These are phyloP conservation scores for Murraya koenigii DNA, from an alignment of 345 rosid species.

Conservation along the genomic window DNA sequence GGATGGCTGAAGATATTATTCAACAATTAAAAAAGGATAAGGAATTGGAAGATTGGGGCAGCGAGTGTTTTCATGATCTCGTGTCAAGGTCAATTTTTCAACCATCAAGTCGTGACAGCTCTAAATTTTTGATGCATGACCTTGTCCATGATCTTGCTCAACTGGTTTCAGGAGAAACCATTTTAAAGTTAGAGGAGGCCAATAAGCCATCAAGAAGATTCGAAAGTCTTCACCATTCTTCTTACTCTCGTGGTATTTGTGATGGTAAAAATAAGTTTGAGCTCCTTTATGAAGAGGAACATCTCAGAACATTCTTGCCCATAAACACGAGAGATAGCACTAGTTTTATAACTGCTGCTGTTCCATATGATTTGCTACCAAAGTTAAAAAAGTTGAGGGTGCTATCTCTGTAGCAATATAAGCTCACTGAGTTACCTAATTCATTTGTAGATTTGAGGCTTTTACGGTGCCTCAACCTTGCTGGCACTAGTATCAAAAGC, in stretches of 20 bases:
- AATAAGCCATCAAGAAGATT: background rate
- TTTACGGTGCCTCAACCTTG: background rate
- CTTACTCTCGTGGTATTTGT: fast-evolving
- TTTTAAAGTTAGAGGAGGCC: background rate
- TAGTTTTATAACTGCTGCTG: too few species aligned
- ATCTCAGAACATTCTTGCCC: background rate
- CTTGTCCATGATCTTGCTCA: background rate
- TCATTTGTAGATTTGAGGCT: background rate
- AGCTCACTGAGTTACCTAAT: background rate
- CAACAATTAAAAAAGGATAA: background rate
- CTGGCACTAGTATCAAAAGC: background rate
- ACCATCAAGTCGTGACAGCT: background rate
- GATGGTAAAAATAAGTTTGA: background rate
- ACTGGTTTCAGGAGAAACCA: background rate
- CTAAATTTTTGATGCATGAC: background rate
- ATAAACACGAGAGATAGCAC: background rate
- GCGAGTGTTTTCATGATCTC: background rate
- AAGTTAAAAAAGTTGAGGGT: background rate
- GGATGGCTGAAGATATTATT: background rate
- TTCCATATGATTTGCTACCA: background rate
- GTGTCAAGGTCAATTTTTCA: background rate
- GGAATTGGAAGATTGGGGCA: background rate
- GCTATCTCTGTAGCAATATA: background rate
- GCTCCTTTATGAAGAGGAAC: background rate
- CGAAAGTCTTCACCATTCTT: background rate